Evolutionary conservation across 1,284 basidiomycete species (phyloP).

Genomic region (Ustilago nuda): DNA sequence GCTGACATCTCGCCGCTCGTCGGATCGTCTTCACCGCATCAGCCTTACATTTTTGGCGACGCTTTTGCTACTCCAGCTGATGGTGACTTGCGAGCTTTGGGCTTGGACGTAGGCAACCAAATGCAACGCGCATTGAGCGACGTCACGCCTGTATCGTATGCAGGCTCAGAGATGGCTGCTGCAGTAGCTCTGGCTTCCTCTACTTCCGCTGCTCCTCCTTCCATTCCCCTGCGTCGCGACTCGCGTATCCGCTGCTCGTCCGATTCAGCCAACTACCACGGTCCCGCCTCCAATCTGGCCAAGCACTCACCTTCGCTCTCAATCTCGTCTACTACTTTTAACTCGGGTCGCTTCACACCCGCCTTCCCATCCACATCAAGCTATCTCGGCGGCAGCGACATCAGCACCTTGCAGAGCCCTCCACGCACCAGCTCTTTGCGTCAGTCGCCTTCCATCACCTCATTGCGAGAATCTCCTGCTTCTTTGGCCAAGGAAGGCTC

Average conservation of each 20-base stretch:
- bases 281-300: neutral
- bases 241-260: constrained; percentile 45
- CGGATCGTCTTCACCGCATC: constrained; percentile 6
- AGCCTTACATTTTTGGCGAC: neutral
- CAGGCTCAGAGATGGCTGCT: constrained; percentile 10
- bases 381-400: constrained; percentile 6
- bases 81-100: constrained; percentile 14
- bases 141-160: constrained; percentile 26
- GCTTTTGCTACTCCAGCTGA: neutral
- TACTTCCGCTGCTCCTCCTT: constrained; percentile 1
- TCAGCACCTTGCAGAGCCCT: constrained; percentile 26
- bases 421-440: constrained; percentile 31
- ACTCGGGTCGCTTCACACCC: constrained; percentile 20
- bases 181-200: constrained; percentile 17
- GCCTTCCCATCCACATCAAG: constrained; percentile 7
- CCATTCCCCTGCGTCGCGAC: constrained; percentile 38
- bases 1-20: constrained; percentile 21
- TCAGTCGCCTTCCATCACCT: constrained; percentile 26
- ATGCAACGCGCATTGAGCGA: constrained; percentile 38
- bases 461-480: constrained; percentile 15
- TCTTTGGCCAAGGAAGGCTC: constrained; percentile 5
- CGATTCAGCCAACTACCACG: constrained; percentile 23
- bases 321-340: constrained; percentile 15
- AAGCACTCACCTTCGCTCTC: constrained; percentile 24
- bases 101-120: constrained; percentile 7